phyloP scores from a whole-genome alignment of 2,329 filamentous ascomycete genomes.

The Cordyceps cicadae region DNA sequence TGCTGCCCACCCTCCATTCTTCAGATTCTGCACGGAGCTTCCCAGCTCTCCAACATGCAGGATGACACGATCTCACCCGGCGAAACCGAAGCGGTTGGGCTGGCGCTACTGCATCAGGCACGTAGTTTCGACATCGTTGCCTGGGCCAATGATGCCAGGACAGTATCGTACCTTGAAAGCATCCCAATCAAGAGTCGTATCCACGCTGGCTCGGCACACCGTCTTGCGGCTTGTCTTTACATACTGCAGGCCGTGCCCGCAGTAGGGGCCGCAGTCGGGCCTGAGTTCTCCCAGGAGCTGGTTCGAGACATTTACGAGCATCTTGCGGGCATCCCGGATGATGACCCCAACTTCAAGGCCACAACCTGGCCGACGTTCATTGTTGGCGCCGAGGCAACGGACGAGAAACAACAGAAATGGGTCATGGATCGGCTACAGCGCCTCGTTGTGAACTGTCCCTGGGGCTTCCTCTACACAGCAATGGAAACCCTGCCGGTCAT shows the following conservation, averaged over 20 bases:
- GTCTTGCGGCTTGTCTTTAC: constrained; percentile 38
- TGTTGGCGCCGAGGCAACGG: constrained; percentile 42
- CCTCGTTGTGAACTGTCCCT: constrained; percentile 34
- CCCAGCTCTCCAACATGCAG: constrained; percentile 28
- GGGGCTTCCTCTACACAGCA: constrained; percentile 41
- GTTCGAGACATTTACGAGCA: constrained; percentile 39
- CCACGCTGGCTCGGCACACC: constrained; percentile 34
- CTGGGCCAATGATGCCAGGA: constrained; percentile 32
- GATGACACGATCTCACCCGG: constrained; percentile 19
- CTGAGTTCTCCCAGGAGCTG: constrained; percentile 26
- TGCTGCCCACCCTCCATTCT: constrained; percentile 38
- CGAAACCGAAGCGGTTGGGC: constrained; percentile 23
- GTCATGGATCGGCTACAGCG: constrained; percentile 36
- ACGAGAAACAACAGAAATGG: constrained; percentile 36
- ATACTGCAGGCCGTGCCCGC: constrained; percentile 32
- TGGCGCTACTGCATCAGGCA: constrained; percentile 29
- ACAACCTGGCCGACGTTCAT: constrained; percentile 51
- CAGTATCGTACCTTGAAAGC: constrained; percentile 26
- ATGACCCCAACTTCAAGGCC: constrained; percentile 46
- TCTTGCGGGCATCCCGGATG: constrained; percentile 37
- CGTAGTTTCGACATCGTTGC: constrained; percentile 31
- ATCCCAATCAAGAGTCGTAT: constrained; percentile 29
- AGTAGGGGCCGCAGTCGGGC: constrained; percentile 20
- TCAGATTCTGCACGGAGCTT: constrained; percentile 34
- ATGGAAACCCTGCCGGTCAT: constrained; percentile 36